Base-by-base conservation (phyloP, 352 stramenopile species). In the Thalassiosira mediterranea region DNA sequence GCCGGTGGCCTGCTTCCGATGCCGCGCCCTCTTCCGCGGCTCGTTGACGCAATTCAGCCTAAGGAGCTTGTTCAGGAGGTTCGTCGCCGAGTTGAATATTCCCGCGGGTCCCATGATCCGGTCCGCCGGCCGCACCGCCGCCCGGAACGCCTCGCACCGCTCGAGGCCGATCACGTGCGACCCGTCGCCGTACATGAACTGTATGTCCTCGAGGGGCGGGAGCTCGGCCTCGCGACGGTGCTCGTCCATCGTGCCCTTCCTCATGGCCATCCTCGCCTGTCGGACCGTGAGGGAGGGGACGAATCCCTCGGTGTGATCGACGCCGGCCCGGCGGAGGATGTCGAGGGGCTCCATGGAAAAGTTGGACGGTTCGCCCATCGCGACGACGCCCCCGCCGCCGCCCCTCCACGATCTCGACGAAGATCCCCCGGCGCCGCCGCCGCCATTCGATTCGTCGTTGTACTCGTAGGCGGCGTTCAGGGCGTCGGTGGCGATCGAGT, bases 71-170 rank as follows among this genome's bases (percentile, higher is more conserved):
- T 32, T 51, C 1, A 87, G 29, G 10, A 89, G 53, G 65, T 89
- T 89, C 19, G 82, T 89, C 31, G 65, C 74, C 28, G 53, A 53
- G 66, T 91, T 92, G 69, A 94, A 94, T 26, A 90, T 72, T 8
- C 87, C 84, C 10, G 82, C 79, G n/a, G 78, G 47, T 40, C 82
- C 87, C 13, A 92, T 79, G 29, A 90, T 72, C 3, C 81, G 58
- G 72, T 85, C 53, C 48, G 83, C 64, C 13, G 66, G 61, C 7
- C 72, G 47, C 0, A 91, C 79, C 11, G 19, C 31, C 31, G 82
- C 21, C 46, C 72, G 72, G 73, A 80, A 93, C 15, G 32, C 47
- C 65, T 83, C 44, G 58, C 87, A 93, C 48, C 44, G 37, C 19
- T 90, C 84, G 3, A 91, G 62, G 28, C 82, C 82, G 3, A 81